Conservation (phyloP, 768 basidiomycete species). For the Gautieria morchelliformis region DNA sequence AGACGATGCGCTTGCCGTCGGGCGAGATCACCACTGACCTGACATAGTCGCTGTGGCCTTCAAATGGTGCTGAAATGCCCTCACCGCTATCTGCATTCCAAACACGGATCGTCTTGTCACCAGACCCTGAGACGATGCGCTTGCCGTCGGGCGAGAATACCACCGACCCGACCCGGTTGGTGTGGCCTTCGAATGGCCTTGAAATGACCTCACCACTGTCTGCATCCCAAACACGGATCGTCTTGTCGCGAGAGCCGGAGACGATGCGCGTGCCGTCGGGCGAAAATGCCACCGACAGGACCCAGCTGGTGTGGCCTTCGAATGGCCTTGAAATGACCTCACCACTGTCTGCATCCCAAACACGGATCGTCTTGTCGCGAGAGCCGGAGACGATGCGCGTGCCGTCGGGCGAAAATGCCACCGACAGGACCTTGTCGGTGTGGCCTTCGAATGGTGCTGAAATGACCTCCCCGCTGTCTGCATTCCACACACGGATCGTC, state of each 20-base stretch:
- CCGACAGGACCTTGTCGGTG: neutral
- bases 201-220: neutral
- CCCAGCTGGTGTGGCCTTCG: neutral
- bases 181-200: neutral
- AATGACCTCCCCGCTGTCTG: neutral
- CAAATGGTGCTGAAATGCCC: neutral
- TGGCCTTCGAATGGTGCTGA: neutral
- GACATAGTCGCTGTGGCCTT: constrained; percentile 13
- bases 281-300: no score
- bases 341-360: constrained; percentile 1
- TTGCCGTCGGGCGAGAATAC: constrained; percentile 7
- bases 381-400: constrained; percentile 1
- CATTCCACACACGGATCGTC: constrained; percentile 19
- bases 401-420: constrained; percentile 7
- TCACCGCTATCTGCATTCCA: neutral
- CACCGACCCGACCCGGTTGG: neutral
- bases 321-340: neutral
- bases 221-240: constrained; percentile 19
- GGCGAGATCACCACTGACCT: constrained; percentile 20
- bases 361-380: neutral
- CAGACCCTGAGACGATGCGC: constrained; percentile 2
- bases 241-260: constrained; percentile 12
- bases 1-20: constrained; percentile 17
- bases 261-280: no score
- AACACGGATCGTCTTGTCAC: neutral